A percentile compares a stretch with the other conserved stretches of the same genome.
Conservation (phyloP, 148 eudicot genomes). For the Camellia japonica region DNA sequence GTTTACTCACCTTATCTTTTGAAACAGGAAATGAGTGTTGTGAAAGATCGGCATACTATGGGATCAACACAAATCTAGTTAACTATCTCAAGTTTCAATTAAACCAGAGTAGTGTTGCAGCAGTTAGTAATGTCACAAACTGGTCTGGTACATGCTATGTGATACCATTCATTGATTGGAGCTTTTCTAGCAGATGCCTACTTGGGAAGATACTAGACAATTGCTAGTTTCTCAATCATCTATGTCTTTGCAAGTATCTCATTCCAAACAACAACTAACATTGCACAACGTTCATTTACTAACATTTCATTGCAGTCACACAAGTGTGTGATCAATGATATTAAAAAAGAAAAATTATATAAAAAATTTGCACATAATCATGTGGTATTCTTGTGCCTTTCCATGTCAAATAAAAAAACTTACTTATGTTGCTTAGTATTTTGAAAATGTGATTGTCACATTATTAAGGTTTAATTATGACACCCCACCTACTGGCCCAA, state of each 20-base stretch:
- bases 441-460: too few species aligned
- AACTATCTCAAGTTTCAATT: constrained; percentile 47
- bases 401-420: too few species aligned
- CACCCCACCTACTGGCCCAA: too few species aligned
- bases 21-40: constrained; percentile 59
- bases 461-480: too few species aligned
- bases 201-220: constrained; percentile 70
- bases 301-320: too few species aligned
- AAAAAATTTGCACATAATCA: too few species aligned
- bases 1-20: background rate
- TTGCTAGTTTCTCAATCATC: constrained; percentile 57
- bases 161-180: constrained; percentile 68
- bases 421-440: too few species aligned
- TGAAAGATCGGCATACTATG: constrained; percentile 81
- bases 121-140: constrained; percentile 58
- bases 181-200: constrained; percentile 77
- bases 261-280: background rate
- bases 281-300: too few species aligned
- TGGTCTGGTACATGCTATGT: constrained; percentile 82
- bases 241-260: constrained; percentile 50
- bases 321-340: too few species aligned
- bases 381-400: too few species aligned
- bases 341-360: too few species aligned
- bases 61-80: constrained; percentile 72
- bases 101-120: constrained; percentile 44